Evolutionary conservation across 2,329 filamentous ascomycete species (phyloP).

Genomic region (Cadophora luteo-olivacea): DNA sequence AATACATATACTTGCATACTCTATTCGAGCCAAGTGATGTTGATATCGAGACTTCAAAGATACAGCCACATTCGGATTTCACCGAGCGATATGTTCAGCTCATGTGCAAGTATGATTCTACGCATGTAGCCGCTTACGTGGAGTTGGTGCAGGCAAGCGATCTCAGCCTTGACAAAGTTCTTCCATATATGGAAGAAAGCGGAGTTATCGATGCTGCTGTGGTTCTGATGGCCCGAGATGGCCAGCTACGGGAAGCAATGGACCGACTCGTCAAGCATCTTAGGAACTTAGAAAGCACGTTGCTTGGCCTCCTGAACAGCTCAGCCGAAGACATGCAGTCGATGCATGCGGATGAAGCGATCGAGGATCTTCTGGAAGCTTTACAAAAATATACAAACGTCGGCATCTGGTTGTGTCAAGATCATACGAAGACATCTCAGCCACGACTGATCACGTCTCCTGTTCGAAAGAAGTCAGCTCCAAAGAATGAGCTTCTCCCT

Average conservation of each 20-base stretch:
- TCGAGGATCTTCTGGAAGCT: constrained; percentile 75
- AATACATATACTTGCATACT: constrained; percentile 70
- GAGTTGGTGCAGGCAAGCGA: constrained; percentile 77
- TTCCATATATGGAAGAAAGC: constrained; percentile 87
- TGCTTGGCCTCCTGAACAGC: constrained; percentile 75
- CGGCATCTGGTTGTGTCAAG: constrained; percentile 94
- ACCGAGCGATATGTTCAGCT: constrained; percentile 86
- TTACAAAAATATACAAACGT: constrained; percentile 91
- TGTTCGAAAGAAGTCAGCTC: constrained; percentile 57
- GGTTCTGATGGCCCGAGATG: constrained; percentile 87
- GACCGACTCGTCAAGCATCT: constrained; percentile 82
- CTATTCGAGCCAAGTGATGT: constrained; percentile 69
- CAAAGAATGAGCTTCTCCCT: constrained; percentile 53
- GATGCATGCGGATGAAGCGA: constrained; percentile 64
- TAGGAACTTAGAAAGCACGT: constrained; percentile 76
- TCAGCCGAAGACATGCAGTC: constrained; percentile 62
- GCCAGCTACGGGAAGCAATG: constrained; percentile 84
- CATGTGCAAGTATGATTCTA: constrained; percentile 85
- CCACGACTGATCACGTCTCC: constrained; percentile 46
- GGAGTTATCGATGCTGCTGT: constrained; percentile 94
- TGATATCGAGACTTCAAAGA: constrained; percentile 46
- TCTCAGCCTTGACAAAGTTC: constrained; percentile 77
- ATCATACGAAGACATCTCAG: constrained; percentile 70
- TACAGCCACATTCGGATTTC: constrained; percentile 62
- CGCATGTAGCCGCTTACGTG: constrained; percentile 86